phyloP scores from a whole-genome alignment of 106 monocot genomes.

The Acanthochlamys bracteata region DNA sequence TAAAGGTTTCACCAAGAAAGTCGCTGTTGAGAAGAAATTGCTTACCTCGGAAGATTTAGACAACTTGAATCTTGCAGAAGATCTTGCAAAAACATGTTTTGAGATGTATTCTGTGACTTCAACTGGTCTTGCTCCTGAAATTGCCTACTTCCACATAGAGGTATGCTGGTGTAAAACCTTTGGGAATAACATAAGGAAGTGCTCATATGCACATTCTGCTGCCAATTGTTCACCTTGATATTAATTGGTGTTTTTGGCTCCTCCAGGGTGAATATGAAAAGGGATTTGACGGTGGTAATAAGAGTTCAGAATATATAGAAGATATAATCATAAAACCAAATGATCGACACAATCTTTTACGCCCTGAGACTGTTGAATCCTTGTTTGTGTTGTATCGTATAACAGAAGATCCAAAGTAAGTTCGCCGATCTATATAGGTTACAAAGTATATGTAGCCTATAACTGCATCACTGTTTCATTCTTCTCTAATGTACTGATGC shows the following conservation, averaged over 20 bases:
- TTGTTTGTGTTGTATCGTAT: slow-evolving; percentile 83
- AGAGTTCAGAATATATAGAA: slow-evolving; percentile 65
- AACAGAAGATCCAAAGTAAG: slow-evolving; percentile 89
- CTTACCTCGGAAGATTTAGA: slow-evolving; percentile 54
- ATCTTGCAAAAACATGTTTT: slow-evolving; percentile 88
- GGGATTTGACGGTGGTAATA: slow-evolving; percentile 66
- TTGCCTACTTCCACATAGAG: slow-evolving; percentile 76
- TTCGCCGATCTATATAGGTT: neutral
- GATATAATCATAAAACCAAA: slow-evolving; percentile 84
- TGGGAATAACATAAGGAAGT: too few species aligned
- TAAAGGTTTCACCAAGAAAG: slow-evolving; percentile 75
- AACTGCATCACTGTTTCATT: too few species aligned
- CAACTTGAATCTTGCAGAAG: slow-evolving; percentile 87
- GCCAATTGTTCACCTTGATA: too few species aligned
- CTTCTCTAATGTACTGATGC: too few species aligned
- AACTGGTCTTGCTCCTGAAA: slow-evolving; percentile 92
- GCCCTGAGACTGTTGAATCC: slow-evolving; percentile 95
- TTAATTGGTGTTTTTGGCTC: too few species aligned
- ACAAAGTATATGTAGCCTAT: too few species aligned
- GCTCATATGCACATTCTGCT: too few species aligned
- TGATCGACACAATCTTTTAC: slow-evolving; percentile 90
- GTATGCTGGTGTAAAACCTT: slow-evolving; percentile 37
- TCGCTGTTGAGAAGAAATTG: slow-evolving; percentile 48
- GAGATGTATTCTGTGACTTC: slow-evolving; percentile 86
- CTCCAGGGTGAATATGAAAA: slow-evolving; percentile 46